These are phyloP conservation scores for Metarhizium brunneum DNA, from an alignment of 2,329 filamentous ascomycete genomes.

Conservation along the genomic window DNA sequence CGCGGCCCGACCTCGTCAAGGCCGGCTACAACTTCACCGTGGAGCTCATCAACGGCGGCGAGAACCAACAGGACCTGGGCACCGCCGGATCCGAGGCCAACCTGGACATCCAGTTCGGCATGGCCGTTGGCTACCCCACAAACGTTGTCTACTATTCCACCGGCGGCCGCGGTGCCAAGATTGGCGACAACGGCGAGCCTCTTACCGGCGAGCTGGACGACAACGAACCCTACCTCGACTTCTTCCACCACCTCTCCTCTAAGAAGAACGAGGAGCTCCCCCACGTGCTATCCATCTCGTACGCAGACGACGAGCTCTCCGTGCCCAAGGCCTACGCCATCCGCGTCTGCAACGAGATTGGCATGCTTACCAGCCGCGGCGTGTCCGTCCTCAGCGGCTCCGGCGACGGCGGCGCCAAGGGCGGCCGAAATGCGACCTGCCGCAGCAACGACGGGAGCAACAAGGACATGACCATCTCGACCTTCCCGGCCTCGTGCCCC, in stretches of 20 bases:
- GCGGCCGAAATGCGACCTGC: conserved; percentile 40
- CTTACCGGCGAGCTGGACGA: conserved; percentile 20
- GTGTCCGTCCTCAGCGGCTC: conserved; percentile 40
- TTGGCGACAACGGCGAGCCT: conserved; percentile 27
- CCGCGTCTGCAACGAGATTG: conserved; percentile 43
- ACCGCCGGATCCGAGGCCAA: conserved; percentile 34
- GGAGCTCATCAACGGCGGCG: conserved; percentile 31
- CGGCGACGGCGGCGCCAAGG: conserved; percentile 40
- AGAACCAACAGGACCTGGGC: conserved; percentile 30
- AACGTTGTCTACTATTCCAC: conserved; percentile 35
- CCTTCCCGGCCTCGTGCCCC: conserved; percentile 59
- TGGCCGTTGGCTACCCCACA: conserved; percentile 35
- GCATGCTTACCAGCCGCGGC: conserved; percentile 42
- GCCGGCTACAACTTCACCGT: conserved; percentile 30
- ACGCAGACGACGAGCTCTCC: conserved; percentile 48
- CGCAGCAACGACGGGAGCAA: conserved; percentile 48
- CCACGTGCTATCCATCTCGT: conserved; percentile 48
- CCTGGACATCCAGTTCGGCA: conserved; percentile 39
- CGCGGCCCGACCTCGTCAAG: conserved; percentile 25
- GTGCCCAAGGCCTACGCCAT: conserved; percentile 42
- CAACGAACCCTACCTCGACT: conserved; percentile 50
- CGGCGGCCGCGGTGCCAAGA: conserved; percentile 32
- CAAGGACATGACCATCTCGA: conserved; percentile 45
- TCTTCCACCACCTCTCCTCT: conserved; percentile 39
- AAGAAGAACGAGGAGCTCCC: conserved; percentile 36